These are phyloP conservation scores for Fusarium sp. DNA, from an alignment of 2,329 filamentous ascomycete species.

Conservation along the genomic window DNA sequence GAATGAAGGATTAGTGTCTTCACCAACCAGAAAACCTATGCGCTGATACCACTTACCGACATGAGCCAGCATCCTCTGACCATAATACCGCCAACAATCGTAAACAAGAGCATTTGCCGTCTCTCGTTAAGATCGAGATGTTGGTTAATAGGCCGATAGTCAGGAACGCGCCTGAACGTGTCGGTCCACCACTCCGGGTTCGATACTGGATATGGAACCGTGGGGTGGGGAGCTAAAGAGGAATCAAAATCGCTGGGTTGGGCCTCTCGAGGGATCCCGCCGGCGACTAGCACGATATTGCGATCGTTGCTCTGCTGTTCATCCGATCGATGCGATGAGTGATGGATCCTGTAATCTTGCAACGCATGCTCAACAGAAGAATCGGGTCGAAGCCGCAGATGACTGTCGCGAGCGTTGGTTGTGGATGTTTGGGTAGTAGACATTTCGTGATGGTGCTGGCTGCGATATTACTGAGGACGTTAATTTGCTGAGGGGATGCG, in stretches of 20 bases:
- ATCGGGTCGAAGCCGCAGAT: neutral
- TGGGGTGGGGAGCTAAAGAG: neutral
- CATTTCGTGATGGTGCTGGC: neutral
- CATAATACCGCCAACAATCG: neutral
- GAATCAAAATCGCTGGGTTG: neutral
- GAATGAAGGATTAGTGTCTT: neutral
- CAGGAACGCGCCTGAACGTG: neutral
- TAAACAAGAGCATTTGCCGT: neutral
- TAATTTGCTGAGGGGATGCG: neutral
- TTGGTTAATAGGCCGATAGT: neutral
- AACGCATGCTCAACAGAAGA: neutral
- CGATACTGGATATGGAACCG: neutral
- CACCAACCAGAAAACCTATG: neutral
- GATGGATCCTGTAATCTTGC: slow-evolving; percentile 4
- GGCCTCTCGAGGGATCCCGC: neutral
- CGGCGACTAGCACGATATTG: neutral
- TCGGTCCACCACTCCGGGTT: neutral
- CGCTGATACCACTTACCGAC: neutral
- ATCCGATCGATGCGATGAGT: neutral
- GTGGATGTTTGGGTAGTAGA: neutral
- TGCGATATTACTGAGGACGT: neutral
- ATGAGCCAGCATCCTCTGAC: neutral
- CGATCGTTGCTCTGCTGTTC: neutral
- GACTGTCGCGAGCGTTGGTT: no score
- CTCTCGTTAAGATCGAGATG: neutral